Evolutionary conservation across 129 eudicot genomes (phyloP).

Genomic region (Artemisia annua): DNA sequence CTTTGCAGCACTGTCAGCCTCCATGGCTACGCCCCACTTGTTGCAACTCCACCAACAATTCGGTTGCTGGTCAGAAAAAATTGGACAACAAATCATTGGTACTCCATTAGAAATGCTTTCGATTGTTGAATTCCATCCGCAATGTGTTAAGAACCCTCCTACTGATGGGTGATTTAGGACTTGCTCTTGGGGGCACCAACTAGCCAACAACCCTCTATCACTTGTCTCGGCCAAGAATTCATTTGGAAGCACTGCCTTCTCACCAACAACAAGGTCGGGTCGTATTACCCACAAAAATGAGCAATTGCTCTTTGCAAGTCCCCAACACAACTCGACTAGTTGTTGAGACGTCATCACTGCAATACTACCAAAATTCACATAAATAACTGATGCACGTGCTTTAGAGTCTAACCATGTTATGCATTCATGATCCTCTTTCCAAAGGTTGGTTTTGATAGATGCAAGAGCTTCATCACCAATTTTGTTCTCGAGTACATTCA

Average conservation of each 20-base stretch:
- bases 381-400: constrained; percentile 41
- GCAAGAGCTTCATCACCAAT: constrained; percentile 23
- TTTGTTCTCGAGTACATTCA: constrained; percentile 32
- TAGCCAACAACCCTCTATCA: constrained; percentile 42
- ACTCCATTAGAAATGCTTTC: constrained; percentile 51
- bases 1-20: constrained; percentile 49
- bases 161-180: constrained; percentile 50
- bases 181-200: constrained; percentile 61
- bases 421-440: constrained; percentile 56
- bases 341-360: constrained; percentile 44
- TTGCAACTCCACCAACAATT: constrained; percentile 53
- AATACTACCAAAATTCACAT: constrained; percentile 67
- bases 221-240: constrained; percentile 38
- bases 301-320: constrained; percentile 55
- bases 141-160: constrained; percentile 58
- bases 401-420: constrained; percentile 50
- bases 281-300: constrained; percentile 57
- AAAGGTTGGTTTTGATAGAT: constrained; percentile 48
- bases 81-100: constrained; percentile 66
- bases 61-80: constrained; percentile 64
- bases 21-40: constrained; percentile 54
- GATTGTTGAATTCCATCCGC: constrained; percentile 58
- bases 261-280: constrained; percentile 51
- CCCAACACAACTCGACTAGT: constrained; percentile 62
- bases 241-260: constrained; percentile 33